These are phyloP conservation scores for Ascomycota sp. DNA, from an alignment of 2,329 filamentous ascomycete genomes.

Conservation along the genomic window DNA sequence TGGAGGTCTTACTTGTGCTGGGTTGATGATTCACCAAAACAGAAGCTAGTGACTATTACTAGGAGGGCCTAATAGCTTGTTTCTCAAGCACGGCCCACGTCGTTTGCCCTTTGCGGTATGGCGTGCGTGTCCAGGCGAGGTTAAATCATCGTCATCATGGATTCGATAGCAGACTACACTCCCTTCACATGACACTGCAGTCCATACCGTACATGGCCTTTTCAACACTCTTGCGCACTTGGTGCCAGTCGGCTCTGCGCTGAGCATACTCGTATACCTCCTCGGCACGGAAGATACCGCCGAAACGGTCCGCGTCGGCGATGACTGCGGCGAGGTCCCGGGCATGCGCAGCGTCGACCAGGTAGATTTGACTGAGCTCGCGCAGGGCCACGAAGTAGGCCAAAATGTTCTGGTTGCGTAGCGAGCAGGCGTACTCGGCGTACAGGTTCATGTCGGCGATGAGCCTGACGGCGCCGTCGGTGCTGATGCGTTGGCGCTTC, in stretches of 20 bases:
- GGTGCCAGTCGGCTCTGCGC: constrained; percentile 82
- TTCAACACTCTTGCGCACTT: constrained; percentile 71
- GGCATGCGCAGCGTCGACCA: constrained; percentile 64
- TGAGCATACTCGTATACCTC: constrained; percentile 97
- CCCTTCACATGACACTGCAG: constrained; percentile 54
- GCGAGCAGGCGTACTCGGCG: constrained; percentile 57
- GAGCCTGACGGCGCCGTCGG: constrained; percentile 70
- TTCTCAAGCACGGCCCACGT: too few species aligned
- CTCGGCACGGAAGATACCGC: constrained; percentile 80
- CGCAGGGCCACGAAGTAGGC: constrained; percentile 81
- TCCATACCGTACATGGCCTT: constrained; percentile 93
- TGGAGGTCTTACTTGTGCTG: too few species aligned
- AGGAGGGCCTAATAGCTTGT: too few species aligned
- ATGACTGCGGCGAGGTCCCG: constrained; percentile 92
- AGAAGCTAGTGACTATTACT: too few species aligned
- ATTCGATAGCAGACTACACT: too few species aligned
- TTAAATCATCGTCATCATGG: too few species aligned
- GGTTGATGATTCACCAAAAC: too few species aligned
- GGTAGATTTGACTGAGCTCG: constrained; percentile 83
- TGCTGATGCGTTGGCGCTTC: constrained; percentile 81
- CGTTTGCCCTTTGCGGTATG: too few species aligned
- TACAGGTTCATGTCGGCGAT: constrained; percentile 96
- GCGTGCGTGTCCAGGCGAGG: too few species aligned
- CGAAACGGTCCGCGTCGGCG: constrained; percentile 71
- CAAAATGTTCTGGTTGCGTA: constrained; percentile 63